Base-by-base conservation (phyloP, 164 flowering plant species). In the Annona squamosa region DNA sequence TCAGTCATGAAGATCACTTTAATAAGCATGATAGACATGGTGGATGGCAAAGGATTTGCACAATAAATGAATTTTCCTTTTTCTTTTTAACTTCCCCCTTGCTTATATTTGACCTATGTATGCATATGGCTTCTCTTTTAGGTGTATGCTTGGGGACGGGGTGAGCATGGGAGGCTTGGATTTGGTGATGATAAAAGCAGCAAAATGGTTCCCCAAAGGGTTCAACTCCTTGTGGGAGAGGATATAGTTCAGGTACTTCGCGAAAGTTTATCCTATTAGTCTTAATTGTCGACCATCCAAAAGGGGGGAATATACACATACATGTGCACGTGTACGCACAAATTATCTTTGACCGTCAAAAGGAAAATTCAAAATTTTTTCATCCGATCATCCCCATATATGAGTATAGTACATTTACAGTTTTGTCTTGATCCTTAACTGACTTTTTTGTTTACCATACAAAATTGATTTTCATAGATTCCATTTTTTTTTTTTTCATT, bases 131-230 rank as follows among this genome's bases (percentile, higher is more conserved):
- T 48, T 47, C 18, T 2, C 26, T 73, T 57, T 67, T 81, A 96
- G 99, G 99, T 96, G n/a, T 96, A 88, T 83, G 98, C 92, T 18
- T 96, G 99, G 99, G 99, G 99, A 68, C 86, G 99, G 81, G 99
- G 99, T n/a, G 99, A 96, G 75, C 99, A 96, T 84, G 99, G 99
- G 48, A 90, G 99, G 80, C 97, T 96, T 78, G 99, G 99, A 46
- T 96, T 96, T 84, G 99, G 99, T 16, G 99, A 96, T 88, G 99
- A 96, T 84, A 96, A 93, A 82, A 96, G 98, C 86, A 96, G 98
- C 80, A 96, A 96, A 85, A 93, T 96, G 98, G 87, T 93, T 48
- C 98, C 99, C 37, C 99, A 96, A 77, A 89, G 77, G 82, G 98
- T 96, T 79, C 87, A 92, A 57, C 97, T 92, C 75, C 85, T 93